Base-by-base conservation (phyloP, 1,139 yeast genomes). In the Lodderomyces elongisporus region DNA sequence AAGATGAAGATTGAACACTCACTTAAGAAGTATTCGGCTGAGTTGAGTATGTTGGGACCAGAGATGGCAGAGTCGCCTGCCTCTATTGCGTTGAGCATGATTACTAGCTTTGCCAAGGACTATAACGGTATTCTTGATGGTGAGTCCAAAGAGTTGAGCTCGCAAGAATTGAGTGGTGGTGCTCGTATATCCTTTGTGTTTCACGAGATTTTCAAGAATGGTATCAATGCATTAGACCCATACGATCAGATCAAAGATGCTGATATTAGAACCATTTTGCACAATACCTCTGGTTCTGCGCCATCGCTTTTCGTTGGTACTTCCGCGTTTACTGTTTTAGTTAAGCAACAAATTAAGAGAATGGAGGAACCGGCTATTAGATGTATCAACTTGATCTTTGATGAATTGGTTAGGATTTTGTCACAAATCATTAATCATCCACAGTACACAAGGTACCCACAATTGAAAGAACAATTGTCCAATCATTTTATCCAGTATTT, bases 251-350 rank as follows among this genome's bases (percentile, higher is more conserved):
- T 91, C 52, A 89, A 88, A 64, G 98, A 91, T 57, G 84, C 85
- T 22, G 99, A 91, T 56, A 93, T 93, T 48, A 79, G 98, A 61
- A 91, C 98, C n/a, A 89, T 91, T 39, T 82, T 83, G 89, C 87
- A 89, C 66, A 91, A 91, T 58, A 85, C 96, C 29, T 84, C 96
- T 10, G 98, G 98, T 53, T 83, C 96, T 13, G 87, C 96, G 1
- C 98, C 98, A n/a, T 85, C 96, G 4, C 70, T 91, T 49, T 91
- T 91, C 62, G 98, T 91, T 39, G 98, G 97, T 30, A 91, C 98
- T 5, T 91, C 87, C 51, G 97, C 97, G 0, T 91, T 91, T 55
- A 98, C 91, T 60, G 96, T 89, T 14, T 76, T 91, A 49, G 97
- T 91, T 30, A 88, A 85, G 59, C 96, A 91, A 60, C 98, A 91